A percentile compares a stretch with the other conserved stretches of the same genome.
These are phyloP conservation scores for Cucurbita pepo DNA, from an alignment of 306 rosid species.

Conservation along the genomic window DNA sequence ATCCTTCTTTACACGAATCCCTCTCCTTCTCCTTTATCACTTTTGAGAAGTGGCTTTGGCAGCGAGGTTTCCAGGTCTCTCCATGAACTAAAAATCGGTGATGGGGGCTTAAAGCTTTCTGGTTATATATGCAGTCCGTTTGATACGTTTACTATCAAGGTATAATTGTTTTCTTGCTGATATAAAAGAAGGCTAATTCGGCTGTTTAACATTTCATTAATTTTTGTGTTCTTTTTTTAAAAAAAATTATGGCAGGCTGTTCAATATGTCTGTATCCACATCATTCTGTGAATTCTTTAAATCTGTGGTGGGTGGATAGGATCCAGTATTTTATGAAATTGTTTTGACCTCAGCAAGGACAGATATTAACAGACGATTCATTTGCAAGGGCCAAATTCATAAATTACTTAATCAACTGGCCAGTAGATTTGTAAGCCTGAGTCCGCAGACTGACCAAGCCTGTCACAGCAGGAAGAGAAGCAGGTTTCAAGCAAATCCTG, in stretches of 20 bases:
- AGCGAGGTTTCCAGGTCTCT: conserved; percentile 39
- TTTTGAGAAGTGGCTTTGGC: conserved; percentile 61
- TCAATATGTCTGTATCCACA: conserved; percentile 87
- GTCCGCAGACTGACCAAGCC: conserved; percentile 19
- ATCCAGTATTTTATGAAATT: conserved; percentile 7
- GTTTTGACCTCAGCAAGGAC: conserved; percentile 39
- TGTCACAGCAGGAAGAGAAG: conserved; percentile 53
- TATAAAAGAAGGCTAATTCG: conserved; percentile 9
- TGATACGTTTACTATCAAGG: conserved; percentile 41
- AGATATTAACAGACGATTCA: conserved; percentile 76
- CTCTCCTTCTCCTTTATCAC: conserved; percentile 59
- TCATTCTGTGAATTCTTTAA: conserved; percentile 18
- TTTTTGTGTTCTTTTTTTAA: background rate
- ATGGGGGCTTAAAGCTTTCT: conserved; percentile 46
- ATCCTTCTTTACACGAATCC: conserved; percentile 51
- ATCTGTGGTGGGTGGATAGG: conserved; percentile 16
- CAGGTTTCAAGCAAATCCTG: conserved; percentile 42
- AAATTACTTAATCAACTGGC: conserved; percentile 76
- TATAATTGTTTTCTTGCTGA: conserved; percentile 16
- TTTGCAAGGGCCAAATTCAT: conserved; percentile 82
- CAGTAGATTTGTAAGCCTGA: conserved; percentile 30
- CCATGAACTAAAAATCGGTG: conserved; percentile 32
- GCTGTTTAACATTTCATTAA: background rate
- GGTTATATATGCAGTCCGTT: conserved; percentile 63
- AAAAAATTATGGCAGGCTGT: conserved; percentile 44